Conservation (phyloP, 1,284 basidiomycete genomes). For the Mycocalia duriaeana region DNA sequence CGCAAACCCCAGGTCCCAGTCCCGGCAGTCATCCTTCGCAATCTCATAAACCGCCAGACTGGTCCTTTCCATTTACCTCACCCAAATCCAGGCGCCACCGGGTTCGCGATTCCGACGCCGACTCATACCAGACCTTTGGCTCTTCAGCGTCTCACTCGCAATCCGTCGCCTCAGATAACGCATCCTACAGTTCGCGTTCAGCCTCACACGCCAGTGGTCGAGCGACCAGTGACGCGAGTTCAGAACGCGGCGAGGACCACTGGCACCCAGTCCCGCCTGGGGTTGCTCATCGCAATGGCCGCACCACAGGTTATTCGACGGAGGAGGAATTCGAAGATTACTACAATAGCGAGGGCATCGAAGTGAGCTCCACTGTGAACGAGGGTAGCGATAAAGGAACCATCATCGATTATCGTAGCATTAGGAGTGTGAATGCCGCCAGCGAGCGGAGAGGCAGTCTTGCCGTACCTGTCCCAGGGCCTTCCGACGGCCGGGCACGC, state of each 20-base stretch:
- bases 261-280: constrained; percentile 26
- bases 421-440: not conserved
- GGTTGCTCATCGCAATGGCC: constrained; percentile 4
- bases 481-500: constrained; percentile 27
- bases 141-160: constrained; percentile 39
- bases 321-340: constrained; percentile 43
- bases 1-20: constrained; percentile 18
- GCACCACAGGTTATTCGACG: constrained; percentile 32
- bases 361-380: constrained; percentile 30
- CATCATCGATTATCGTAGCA: constrained; percentile 7
- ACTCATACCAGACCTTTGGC: constrained; percentile 49
- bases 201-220: constrained; percentile 24
- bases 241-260: constrained; percentile 27
- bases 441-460: constrained; percentile 36
- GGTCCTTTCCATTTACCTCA: constrained; percentile 4
- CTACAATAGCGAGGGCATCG: constrained; percentile 24
- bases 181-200: constrained; percentile 21
- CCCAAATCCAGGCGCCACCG: constrained; percentile 6
- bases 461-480: constrained; percentile 39
- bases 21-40: constrained; percentile 38
- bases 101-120: constrained; percentile 35
- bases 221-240: constrained; percentile 30
- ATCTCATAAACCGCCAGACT: constrained; percentile 8
- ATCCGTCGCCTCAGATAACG: constrained; percentile 31
- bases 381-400: constrained; percentile 19